phyloP scores from a whole-genome alignment of 331 rosid species.

The Malus hybrid region DNA sequence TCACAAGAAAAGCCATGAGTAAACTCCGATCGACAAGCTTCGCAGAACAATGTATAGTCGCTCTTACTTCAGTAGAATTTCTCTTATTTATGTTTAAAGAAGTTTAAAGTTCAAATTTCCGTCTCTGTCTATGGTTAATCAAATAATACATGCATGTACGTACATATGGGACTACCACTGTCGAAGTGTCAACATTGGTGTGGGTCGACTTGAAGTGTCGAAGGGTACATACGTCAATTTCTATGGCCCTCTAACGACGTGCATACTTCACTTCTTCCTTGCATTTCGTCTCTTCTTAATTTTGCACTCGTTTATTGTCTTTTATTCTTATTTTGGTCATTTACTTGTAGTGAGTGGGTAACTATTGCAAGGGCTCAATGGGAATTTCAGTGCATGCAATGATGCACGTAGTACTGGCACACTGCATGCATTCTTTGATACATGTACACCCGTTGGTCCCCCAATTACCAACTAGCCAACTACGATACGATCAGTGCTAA shows the following conservation, averaged over 20 bases:
- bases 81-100: background rate
- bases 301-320: too few relatives aligned
- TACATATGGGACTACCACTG: background rate
- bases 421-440: background rate
- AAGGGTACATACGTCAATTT: background rate
- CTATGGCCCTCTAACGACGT: background rate
- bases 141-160: background rate
- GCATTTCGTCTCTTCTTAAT: too few relatives aligned
- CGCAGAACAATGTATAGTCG: background rate
- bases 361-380: background rate
- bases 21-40: background rate
- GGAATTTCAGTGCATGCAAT: background rate
- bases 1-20: background rate
- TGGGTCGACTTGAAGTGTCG: background rate
- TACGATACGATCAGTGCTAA: background rate
- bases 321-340: background rate
- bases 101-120: too few relatives aligned
- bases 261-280: background rate
- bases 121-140: too few relatives aligned
- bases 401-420: background rate
- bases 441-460: background rate
- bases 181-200: background rate
- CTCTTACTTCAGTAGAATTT: background rate
- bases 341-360: background rate
- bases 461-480: background rate